Conservation (phyloP, 106 monocot genomes). For the Allium fistulosum region DNA sequence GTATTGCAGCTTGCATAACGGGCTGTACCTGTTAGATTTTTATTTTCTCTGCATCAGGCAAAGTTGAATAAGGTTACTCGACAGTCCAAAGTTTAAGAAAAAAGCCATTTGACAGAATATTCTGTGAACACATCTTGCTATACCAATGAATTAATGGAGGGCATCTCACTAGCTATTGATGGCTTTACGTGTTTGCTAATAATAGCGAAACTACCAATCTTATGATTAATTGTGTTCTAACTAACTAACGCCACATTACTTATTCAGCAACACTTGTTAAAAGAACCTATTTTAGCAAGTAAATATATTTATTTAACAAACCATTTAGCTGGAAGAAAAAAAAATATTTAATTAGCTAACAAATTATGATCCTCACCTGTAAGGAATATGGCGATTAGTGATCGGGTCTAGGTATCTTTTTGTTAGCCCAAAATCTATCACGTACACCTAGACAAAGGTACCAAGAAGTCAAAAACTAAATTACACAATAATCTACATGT, state of each 20-base stretch:
- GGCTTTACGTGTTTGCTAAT: no score
- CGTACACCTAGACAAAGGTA: slow-evolving; percentile 51
- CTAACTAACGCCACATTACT: no score
- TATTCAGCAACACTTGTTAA: no score
- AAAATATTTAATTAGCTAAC: no score
- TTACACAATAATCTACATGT: no score
- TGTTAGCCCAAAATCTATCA: slow-evolving; percentile 98
- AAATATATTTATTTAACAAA: no score
- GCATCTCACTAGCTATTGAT: no score
- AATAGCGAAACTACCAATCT: no score
- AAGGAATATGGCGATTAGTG: slow-evolving; percentile 38
- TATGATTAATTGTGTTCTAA: no score
- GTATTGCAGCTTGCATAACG: slow-evolving; percentile 98
- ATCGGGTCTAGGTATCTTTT: slow-evolving; percentile 83
- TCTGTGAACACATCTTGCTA: neutral
- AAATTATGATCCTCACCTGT: slow-evolving; percentile 37
- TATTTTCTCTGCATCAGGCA: slow-evolving; percentile 64
- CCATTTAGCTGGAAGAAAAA: no score
- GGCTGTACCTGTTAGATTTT: slow-evolving; percentile 91
- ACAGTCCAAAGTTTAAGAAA: slow-evolving; percentile 34
- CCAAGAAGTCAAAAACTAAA: neutral
- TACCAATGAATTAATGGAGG: neutral
- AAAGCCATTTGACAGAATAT: neutral
- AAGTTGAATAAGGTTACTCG: neutral
- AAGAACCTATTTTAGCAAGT: no score